These are phyloP conservation scores for Fusarium equiseti DNA, from an alignment of 2,329 filamentous ascomycete genomes.

Conservation along the genomic window DNA sequence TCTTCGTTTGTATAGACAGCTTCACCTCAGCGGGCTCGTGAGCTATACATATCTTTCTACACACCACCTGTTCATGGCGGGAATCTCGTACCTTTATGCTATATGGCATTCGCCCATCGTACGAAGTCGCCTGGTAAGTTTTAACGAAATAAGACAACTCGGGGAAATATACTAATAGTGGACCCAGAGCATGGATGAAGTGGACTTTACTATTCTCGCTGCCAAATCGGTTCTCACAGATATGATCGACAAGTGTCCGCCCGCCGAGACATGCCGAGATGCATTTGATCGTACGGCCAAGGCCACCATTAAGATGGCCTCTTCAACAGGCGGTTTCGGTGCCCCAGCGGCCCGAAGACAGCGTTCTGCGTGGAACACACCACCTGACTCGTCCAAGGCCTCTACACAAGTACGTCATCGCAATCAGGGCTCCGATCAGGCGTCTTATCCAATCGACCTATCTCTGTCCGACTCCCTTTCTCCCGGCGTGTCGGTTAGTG, in stretches of 20 bases:
- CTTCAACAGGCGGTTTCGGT: constrained; percentile 86
- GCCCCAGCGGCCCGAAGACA: constrained; percentile 45
- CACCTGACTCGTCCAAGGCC: constrained; percentile 44
- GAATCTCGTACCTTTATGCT: constrained; percentile 94
- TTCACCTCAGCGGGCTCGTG: constrained; percentile 88
- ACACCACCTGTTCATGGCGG: constrained; percentile 97
- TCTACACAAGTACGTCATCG: constrained; percentile 45
- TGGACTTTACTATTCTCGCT: constrained; percentile 95
- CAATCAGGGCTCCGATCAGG: constrained; percentile 49
- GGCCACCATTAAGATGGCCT: constrained; percentile 94
- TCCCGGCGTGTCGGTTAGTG: constrained; percentile 54
- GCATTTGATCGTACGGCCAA: constrained; percentile 96
- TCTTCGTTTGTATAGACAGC: constrained; percentile 86
- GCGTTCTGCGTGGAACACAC: constrained; percentile 49
- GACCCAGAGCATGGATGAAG: constrained; percentile 83
- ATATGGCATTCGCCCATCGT: constrained; percentile 97
- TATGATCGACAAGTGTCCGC: constrained; percentile 93
- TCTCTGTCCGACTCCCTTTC: constrained; percentile 56
- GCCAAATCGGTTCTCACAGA: constrained; percentile 93
- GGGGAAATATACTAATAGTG: constrained; percentile 18
- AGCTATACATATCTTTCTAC: constrained; percentile 97
- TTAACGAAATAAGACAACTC: background rate
- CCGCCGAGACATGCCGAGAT: constrained; percentile 92
- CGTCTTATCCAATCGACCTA: constrained; percentile 54
- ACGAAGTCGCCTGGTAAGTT: constrained; percentile 82